phyloP scores from a whole-genome alignment of 2,329 filamentous ascomycete species.

The Alternaria ventricosa region DNA sequence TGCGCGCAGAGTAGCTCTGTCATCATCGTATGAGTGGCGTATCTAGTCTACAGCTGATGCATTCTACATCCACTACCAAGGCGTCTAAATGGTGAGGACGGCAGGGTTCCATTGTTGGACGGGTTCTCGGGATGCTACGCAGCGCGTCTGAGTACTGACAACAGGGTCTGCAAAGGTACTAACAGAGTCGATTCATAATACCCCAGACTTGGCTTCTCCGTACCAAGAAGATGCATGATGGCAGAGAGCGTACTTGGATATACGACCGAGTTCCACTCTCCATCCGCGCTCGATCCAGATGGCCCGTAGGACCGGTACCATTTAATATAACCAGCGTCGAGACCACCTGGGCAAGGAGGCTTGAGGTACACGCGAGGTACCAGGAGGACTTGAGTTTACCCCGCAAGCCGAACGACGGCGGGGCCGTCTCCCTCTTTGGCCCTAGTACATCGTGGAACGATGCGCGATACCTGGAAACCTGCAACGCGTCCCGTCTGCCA shows the following conservation, averaged over 20 bases:
- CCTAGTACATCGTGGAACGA: conserved; percentile 6
- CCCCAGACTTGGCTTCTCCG: conserved; percentile 5
- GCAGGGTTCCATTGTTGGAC: conserved; percentile 1
- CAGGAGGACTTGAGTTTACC: background rate
- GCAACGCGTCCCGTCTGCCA: background rate
- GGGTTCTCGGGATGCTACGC: conserved; percentile 3
- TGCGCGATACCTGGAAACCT: background rate
- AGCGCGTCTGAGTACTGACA: background rate
- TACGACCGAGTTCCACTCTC: background rate
- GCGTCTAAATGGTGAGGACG: background rate
- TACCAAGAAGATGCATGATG: background rate
- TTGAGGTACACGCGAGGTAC: background rate
- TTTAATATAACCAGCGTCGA: conserved; percentile 7
- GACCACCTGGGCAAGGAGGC: background rate
- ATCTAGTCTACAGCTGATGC: background rate
- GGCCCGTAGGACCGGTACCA: background rate
- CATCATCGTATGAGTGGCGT: background rate
- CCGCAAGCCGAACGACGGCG: conserved; percentile 2
- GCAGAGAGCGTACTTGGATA: background rate
- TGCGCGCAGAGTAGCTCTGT: background rate
- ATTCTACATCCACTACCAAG: background rate
- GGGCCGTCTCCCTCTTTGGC: background rate
- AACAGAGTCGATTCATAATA: conserved; percentile 7
- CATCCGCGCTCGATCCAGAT: background rate
- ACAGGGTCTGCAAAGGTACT: background rate